Base-by-base conservation (phyloP, 176 grass and related monocot genomes). In the Cenchrus fungigraminus region DNA sequence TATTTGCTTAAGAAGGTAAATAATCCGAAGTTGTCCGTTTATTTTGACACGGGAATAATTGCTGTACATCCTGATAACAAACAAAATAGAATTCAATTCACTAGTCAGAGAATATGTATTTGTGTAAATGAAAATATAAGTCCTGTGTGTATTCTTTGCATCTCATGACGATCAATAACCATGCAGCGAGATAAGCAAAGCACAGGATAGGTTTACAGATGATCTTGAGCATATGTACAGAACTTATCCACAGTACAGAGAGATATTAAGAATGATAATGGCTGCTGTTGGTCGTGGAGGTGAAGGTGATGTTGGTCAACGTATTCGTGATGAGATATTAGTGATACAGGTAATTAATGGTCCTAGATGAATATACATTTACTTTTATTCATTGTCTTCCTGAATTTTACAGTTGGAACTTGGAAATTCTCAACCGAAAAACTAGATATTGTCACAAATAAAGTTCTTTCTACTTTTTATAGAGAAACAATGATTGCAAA, bases 311-410 rank as follows among this genome's bases (percentile, higher is more conserved):
- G 91, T 99, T 77, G 97, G 93, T 42, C 97, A 99, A 87, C 93
- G 97, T 70, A 99, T 99, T 82, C 93, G 97, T 81, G 97, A 99
- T 86, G 97, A 99, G 88, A 99, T 99, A 82, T 94, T 99, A 94
- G 97, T 99, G 80, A 91, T 99, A 84, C 97, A 99, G 89, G 97
- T 95, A 83, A 43, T 44, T 12, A 22, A 76, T 86, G 55, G 67
- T 79, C 68, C 44, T 89, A 43, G 20, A 11, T 12, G 40, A 83
- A 78, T 88, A 74, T 34, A 17, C 45, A 62, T 50, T 87, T 70
- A 13, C 73, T 79, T 87, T 57, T 57, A 53, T 86, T 79, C 77
- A 15, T 86, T 73, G 22, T 12, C 73, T 51, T 58, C 34, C 40
- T 86, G 57, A 75, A 46, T 54, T 13, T 46, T 44, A 44, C n/a